phyloP scores from a whole-genome alignment of 345 rosid genomes.

The Viola odorata region DNA sequence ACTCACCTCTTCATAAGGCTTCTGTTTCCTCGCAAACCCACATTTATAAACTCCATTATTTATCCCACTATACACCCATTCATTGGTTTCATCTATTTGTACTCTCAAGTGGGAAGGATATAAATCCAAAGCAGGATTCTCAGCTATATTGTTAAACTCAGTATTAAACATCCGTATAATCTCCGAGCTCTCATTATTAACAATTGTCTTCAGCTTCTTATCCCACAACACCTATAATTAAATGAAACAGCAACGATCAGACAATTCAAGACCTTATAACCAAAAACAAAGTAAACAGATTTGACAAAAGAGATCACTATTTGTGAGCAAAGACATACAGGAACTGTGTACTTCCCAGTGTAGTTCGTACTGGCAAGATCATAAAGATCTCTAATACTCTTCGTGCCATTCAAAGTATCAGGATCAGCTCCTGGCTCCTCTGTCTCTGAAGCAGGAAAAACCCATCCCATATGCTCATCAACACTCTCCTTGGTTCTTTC shows the following conservation, averaged over 20 bases:
- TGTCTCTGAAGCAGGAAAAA: constrained; percentile 49
- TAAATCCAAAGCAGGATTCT: constrained; percentile 41
- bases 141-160: constrained; percentile 44
- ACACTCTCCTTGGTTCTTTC: constrained; percentile 62
- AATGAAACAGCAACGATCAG: constrained; percentile 8
- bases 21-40: constrained; percentile 48
- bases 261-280: constrained; percentile 5
- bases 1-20: constrained; percentile 42
- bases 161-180: constrained; percentile 45
- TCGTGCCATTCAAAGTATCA: constrained; percentile 64
- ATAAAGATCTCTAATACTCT: constrained; percentile 69
- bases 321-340: constrained; percentile 45
- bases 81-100: constrained; percentile 35
- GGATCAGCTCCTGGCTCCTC: constrained; percentile 81
- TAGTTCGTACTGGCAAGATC: constrained; percentile 77
- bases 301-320: too few relatives aligned
- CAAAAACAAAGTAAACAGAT: background rate
- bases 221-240: constrained; percentile 44
- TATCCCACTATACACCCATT: constrained; percentile 35
- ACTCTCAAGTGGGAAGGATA: constrained; percentile 32
- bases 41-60: constrained; percentile 49
- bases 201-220: constrained; percentile 47
- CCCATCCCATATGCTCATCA: constrained; percentile 93
- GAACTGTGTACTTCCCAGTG: constrained; percentile 77
- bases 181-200: constrained; percentile 46